Percentiles rank a stretch among this genome's conserved stretches.
Conservation (phyloP, 2,329 filamentous ascomycete genomes). For the Aschersonia sp. region DNA sequence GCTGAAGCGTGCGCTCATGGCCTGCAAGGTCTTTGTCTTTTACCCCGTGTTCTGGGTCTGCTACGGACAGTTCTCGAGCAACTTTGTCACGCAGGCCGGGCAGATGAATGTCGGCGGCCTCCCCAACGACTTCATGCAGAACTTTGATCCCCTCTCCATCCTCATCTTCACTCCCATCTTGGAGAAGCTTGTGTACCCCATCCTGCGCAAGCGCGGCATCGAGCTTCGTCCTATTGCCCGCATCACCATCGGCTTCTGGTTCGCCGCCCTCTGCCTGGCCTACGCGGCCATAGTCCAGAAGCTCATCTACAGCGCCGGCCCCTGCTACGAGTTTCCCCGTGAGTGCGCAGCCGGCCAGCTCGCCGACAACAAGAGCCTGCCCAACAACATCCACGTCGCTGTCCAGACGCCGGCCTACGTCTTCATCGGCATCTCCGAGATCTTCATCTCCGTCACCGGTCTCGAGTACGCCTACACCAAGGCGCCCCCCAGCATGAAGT, state of each 20-base stretch:
- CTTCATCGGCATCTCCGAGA: conserved; percentile 43
- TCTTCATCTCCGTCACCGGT: conserved; percentile 52
- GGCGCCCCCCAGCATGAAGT: conserved; percentile 54
- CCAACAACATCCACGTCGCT: conserved; percentile 37
- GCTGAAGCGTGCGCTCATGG: conserved; percentile 49
- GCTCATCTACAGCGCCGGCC: conserved; percentile 39
- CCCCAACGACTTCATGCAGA: conserved; percentile 56
- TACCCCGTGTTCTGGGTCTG: conserved; percentile 55
- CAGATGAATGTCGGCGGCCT: conserved; percentile 47
- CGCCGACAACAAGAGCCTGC: conserved; percentile 13
- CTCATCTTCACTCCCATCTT: conserved; percentile 53
- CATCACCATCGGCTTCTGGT: conserved; percentile 49
- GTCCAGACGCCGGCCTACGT: conserved; percentile 39
- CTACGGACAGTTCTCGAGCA: conserved; percentile 54
- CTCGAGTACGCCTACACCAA: conserved; percentile 64
- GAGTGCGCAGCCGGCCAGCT: conserved; percentile 18
- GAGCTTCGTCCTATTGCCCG: conserved; percentile 50
- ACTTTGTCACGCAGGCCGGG: conserved; percentile 47
- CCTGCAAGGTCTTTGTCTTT: conserved; percentile 57
- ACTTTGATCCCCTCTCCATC: conserved; percentile 52
- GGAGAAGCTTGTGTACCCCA: conserved; percentile 46
- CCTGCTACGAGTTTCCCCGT: conserved; percentile 32
- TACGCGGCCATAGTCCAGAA: conserved; percentile 46
- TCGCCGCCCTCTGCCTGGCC: conserved; percentile 37
- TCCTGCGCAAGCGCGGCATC: conserved; percentile 40